phyloP scores from a whole-genome alignment of 2,329 filamentous ascomycete species.

The Penicillium sp. region DNA sequence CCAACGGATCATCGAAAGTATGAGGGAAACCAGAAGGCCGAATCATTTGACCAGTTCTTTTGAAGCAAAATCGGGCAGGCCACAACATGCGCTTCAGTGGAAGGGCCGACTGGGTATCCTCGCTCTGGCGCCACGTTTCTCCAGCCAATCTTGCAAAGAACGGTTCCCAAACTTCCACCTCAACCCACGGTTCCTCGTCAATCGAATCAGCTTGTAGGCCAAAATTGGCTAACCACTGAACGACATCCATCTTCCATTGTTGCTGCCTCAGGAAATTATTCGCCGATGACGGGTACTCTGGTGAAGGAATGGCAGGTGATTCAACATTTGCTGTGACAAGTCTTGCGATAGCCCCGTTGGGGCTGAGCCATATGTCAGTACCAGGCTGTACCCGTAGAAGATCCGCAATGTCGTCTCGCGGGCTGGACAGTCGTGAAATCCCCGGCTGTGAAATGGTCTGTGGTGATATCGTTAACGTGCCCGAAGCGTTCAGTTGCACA shows the following conservation, averaged over 20 bases:
- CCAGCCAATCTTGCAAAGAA: constrained; percentile 43
- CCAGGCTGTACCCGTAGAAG: constrained; percentile 26
- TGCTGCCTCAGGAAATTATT: constrained; percentile 24
- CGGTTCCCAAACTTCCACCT: constrained; percentile 47
- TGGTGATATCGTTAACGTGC: constrained; percentile 42
- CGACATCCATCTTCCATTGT: constrained; percentile 43
- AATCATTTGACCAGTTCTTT: constrained; percentile 30
- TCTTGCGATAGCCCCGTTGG: constrained; percentile 43
- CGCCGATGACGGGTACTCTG: constrained; percentile 16
- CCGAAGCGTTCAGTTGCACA: constrained; percentile 40
- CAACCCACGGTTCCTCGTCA: constrained; percentile 43
- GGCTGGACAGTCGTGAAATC: constrained; percentile 36
- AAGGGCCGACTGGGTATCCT: constrained; percentile 32
- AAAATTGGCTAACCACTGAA: constrained; percentile 43
- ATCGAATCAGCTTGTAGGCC: constrained; percentile 36
- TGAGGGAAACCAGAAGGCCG: constrained; percentile 22
- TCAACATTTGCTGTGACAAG: constrained; percentile 34
- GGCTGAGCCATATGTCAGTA: constrained; percentile 46
- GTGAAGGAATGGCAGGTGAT: constrained; percentile 26
- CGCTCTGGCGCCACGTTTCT: constrained; percentile 33
- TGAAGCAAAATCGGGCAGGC: constrained; percentile 50
- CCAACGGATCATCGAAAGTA: constrained; percentile 42
- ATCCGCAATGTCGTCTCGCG: constrained; percentile 22
- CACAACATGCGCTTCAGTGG: constrained; percentile 49
- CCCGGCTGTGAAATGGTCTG: constrained; percentile 43